Evolutionary conservation across 2,329 filamentous ascomycete species (phyloP), one percentile per base, ranked within the genome.

Genomic region (Davidsoniella australis): DNA sequence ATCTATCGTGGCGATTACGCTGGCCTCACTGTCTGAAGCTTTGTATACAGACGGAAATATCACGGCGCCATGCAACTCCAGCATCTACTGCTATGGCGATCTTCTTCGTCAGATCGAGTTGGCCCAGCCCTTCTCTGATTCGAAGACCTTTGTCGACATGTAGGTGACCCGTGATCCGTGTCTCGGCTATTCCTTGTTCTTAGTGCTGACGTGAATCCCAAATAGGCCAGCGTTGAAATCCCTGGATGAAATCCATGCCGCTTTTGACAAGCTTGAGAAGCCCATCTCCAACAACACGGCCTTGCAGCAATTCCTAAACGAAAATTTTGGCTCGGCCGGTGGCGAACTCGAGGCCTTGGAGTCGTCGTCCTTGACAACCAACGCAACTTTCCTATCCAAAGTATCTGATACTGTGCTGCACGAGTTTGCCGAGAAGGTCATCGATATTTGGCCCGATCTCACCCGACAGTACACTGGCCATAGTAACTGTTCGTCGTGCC

Each of bases 111-210:
- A 75, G 54, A 71, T 83, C 44, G 70, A 82, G 63, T 65, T 82
- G 8, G 78, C 78, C 2, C 66, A 65, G 20, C 78, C 78, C 0
- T 82, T 82, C 55, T 62, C 66, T 12, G 79, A 82, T 62, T 82
- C 77, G 53, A 83, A 82, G 67, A 81, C 77, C 1, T 82, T 81
- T 58, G 79, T 82, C 41, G 79, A 83, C 59, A 76, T 81, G 74
- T 76, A 64, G 64, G 67, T 62, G 18, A 3, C 24, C 17, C 18
- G 8, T 16, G 3, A 18, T 18, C 23, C 8, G 17, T 9, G 9
- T 39, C 2, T 18, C 2, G 37, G 51, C 50, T 53, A 16, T n/a
- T 10, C 16, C 5, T 10, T 43, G 47, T 14, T 20, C 10, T 26
- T 48, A 43, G 45, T 24, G 47, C 39, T 17, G 45, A 51, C 57